Evolutionary conservation across 1,139 yeast species (phyloP).

Genomic region (Protomyces inouyei): DNA sequence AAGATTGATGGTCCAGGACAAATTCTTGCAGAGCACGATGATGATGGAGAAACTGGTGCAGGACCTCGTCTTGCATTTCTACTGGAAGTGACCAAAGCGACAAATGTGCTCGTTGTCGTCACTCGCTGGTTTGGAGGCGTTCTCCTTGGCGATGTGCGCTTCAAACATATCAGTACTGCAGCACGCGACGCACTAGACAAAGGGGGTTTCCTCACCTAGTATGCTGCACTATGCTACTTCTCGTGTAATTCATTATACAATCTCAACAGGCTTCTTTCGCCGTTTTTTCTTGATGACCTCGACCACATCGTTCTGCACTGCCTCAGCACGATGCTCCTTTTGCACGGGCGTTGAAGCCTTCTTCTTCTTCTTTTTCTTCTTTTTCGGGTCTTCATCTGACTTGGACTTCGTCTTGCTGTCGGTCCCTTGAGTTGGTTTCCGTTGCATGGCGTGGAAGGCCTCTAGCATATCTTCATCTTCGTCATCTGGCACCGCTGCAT

Average conservation of each 20-base stretch:
- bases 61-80: conserved; percentile 50
- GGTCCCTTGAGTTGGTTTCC: not conserved
- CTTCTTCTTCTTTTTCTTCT: conserved; percentile 28
- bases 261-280: conserved; percentile 29
- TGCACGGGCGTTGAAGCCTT: conserved; percentile 28
- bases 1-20: not conserved
- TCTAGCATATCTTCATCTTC: conserved; percentile 31
- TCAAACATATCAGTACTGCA: conserved; percentile 84
- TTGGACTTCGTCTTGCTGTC: conserved; percentile 12
- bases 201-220: conserved; percentile 48
- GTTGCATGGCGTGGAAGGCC: conserved; percentile 28
- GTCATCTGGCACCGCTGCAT: conserved; percentile 30
- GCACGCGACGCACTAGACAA: conserved; percentile 76
- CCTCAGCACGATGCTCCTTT: not conserved
- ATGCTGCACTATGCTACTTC: not conserved
- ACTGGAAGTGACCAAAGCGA: conserved; percentile 52
- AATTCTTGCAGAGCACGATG: conserved; percentile 78
- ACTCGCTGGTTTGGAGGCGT: conserved; percentile 93
- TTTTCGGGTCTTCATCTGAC: not conserved
- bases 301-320: conserved; percentile 28
- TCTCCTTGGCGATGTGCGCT: conserved; percentile 86
- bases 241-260: conserved; percentile 10
- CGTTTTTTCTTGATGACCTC: conserved; percentile 26
- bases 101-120: conserved; percentile 83
- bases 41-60: conserved; percentile 97